phyloP scores from a whole-genome alignment of 1,139 yeast genomes.

The Scheffersomyces quercinus region DNA sequence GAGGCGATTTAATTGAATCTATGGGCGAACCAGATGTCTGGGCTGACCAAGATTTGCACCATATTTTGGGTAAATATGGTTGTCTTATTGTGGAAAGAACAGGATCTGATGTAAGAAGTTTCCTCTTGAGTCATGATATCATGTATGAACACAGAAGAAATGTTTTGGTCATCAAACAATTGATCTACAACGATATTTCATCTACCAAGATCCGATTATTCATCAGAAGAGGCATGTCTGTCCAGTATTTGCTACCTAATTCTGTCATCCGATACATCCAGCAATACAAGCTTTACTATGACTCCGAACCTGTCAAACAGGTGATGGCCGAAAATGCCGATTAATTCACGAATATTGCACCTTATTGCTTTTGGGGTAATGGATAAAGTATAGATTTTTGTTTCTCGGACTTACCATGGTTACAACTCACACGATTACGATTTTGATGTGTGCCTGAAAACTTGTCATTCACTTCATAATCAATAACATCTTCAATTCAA shows the following conservation, averaged over 20 bases:
- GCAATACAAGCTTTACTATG: constrained; percentile 85
- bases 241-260: constrained; percentile 90
- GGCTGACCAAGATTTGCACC: constrained; percentile 96
- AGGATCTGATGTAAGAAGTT: constrained; percentile 92
- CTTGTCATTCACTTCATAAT: too few relatives aligned
- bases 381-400: constrained; percentile 1
- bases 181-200: constrained; percentile 92
- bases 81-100: constrained; percentile 96
- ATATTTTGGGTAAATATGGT: constrained; percentile 92
- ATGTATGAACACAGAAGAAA: constrained; percentile 96
- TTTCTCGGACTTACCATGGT: not conserved
- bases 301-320: constrained; percentile 91
- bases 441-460: too few relatives aligned
- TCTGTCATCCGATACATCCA: constrained; percentile 93
- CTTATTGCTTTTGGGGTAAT: not conserved
- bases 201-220: constrained; percentile 93
- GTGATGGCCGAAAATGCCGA: constrained; percentile 64
- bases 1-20: constrained; percentile 95
- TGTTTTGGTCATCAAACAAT: constrained; percentile 90
- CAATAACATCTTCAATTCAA: too few relatives aligned
- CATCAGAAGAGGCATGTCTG: constrained; percentile 93
- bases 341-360: constrained; percentile 12
- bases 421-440: too few relatives aligned
- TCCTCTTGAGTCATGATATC: constrained; percentile 87
- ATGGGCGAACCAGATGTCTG: constrained; percentile 99